Evolutionary conservation across 768 basidiomycete genomes (phyloP).

Genomic region (Pulveroboletus sp.): DNA sequence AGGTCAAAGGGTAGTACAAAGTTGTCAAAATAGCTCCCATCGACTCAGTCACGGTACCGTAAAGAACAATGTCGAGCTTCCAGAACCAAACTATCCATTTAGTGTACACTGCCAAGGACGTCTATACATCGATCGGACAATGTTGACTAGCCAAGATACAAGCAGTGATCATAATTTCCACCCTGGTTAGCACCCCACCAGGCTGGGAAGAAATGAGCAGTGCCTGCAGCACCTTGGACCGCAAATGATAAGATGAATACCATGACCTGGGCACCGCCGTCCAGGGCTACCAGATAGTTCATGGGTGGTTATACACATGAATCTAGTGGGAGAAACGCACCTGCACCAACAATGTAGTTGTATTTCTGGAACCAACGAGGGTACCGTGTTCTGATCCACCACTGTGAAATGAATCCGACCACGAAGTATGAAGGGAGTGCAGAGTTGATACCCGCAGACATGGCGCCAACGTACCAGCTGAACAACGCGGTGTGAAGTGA

Average conservation of each 20-base stretch:
- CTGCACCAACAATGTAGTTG: conserved; percentile 45
- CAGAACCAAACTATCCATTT: too few species aligned
- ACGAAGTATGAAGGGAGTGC: conserved; percentile 12
- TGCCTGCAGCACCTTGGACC: conserved; percentile 50
- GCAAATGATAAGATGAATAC: conserved; percentile 50
- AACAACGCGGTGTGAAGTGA: not conserved
- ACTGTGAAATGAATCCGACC: conserved; percentile 35
- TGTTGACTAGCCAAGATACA: conserved; percentile 10
- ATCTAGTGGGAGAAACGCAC: conserved; percentile 4
- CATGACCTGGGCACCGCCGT: conserved; percentile 48
- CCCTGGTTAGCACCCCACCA: conserved; percentile 61
- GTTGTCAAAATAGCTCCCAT: too few species aligned
- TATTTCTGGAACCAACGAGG: conserved; percentile 38
- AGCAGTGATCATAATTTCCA: conserved; percentile 36
- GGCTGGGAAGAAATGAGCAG: conserved; percentile 47
- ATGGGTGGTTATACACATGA: not conserved
- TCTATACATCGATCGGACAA: not conserved
- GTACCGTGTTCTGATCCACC: conserved; percentile 36
- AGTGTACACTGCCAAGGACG: not conserved
- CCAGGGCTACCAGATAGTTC: conserved; percentile 25
- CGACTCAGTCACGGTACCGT: too few species aligned
- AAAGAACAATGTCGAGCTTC: too few species aligned
- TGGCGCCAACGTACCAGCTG: conserved; percentile 16
- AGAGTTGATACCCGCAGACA: conserved; percentile 28
- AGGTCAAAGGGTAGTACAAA: too few species aligned